Conservation (phyloP, 2,329 filamentous ascomycete species). For the Didymella sp. region DNA sequence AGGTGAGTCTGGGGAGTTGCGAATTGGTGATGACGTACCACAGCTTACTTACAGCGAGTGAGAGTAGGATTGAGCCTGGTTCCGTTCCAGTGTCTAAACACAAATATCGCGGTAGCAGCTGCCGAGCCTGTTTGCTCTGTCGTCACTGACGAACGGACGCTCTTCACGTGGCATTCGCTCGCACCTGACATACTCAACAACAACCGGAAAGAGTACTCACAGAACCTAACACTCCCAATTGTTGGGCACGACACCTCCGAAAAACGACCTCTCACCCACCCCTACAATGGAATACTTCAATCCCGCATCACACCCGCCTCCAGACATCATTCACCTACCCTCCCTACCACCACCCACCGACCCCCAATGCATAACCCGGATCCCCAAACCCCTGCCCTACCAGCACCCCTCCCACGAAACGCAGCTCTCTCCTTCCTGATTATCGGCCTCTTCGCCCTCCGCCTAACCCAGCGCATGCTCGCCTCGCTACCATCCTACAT, state of each 20-base stretch:
- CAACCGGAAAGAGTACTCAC: background rate
- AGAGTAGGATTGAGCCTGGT: too few species aligned
- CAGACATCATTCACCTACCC: background rate
- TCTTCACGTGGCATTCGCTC: background rate
- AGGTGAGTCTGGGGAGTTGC: background rate
- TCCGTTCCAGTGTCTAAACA: too few species aligned
- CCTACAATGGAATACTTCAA: background rate
- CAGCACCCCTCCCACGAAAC: too few species aligned
- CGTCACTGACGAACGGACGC: background rate
- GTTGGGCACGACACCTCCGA: too few species aligned
- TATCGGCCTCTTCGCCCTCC: constrained; percentile 37
- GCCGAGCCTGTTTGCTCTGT: constrained; percentile 1
- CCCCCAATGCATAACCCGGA: background rate
- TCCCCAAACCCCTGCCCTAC: background rate
- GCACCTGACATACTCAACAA: background rate
- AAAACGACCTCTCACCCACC: too few species aligned
- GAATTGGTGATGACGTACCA: too few species aligned
- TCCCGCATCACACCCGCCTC: background rate
- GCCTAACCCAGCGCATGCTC: constrained; percentile 27
- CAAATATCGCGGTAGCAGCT: background rate
- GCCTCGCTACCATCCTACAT: constrained; percentile 25
- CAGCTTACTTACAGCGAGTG: too few species aligned
- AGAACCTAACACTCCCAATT: background rate
- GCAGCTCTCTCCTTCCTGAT: constrained; percentile 22
- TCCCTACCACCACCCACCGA: background rate